Base-by-base conservation (phyloP, 768 basidiomycete genomes). In the Lentinula sp. region DNA sequence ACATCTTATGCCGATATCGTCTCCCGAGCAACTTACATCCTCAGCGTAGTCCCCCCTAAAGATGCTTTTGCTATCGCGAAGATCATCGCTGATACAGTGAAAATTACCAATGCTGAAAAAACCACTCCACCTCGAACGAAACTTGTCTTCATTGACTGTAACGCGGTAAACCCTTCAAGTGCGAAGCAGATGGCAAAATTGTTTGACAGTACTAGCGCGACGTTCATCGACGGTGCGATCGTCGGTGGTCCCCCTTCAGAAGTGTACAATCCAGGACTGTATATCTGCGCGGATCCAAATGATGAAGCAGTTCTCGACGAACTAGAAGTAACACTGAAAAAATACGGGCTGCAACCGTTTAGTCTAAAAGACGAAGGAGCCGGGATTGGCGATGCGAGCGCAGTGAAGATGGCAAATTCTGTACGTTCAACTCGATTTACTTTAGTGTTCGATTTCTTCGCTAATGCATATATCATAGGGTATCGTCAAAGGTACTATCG, bases 351-450 rank as follows among this genome's bases (percentile, higher is more conserved):
- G 5, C 76, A 74, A 48, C 65, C 78, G 6, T 72, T 72, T n/a
- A 66, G 72, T 6, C 60, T 82, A 62, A 74, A 67, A 39, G 78
- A 76, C 43, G 76, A 77, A 49, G 76, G 74, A 15, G 70, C 73
- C 0, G 74, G 73, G 2, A 69, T 79, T 2, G 80, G 81, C 1
- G 81, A 78, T 54, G 81, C 79, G 1, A 82, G 81, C 55, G 79
- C 79, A 7, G 62, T 81, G 57, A 82, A 82, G 71, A 79, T 81
- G 80, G 74, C 78, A 1, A 78, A 82, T 69, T 74, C 76, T 43
- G 80, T 81, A 54, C 59, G 77, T 64, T 28, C 16, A 43, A 61
- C 23, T 9, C n/a, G n/a, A 3, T 10, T 1, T 16, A 12, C 23
- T 0, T 46, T 20, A 20, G 4, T 33, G 3, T 37, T 3, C 18